These are phyloP conservation scores for Fusarium torreyae DNA, from an alignment of 2,329 filamentous ascomycete genomes.

Conservation along the genomic window DNA sequence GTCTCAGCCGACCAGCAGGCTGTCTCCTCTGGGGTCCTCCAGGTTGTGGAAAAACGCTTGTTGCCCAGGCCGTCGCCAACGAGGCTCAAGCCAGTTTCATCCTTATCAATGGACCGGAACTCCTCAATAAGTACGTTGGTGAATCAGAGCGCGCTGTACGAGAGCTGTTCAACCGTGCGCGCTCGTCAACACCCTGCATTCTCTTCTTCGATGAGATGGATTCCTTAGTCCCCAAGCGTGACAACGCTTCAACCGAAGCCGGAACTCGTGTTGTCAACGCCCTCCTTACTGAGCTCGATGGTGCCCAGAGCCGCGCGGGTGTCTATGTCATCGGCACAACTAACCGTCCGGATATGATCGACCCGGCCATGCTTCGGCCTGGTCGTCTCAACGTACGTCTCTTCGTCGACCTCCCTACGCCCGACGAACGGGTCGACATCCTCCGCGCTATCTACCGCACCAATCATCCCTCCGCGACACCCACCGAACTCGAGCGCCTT, in stretches of 20 bases:
- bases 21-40: slow-evolving; percentile 97
- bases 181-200: slow-evolving; percentile 90
- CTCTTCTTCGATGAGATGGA: slow-evolving; percentile 99
- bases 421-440: slow-evolving; percentile 87
- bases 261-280: slow-evolving; percentile 94
- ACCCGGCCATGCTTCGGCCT: slow-evolving; percentile 92
- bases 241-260: slow-evolving; percentile 83
- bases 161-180: slow-evolving; percentile 90
- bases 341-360: slow-evolving; percentile 96
- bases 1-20: slow-evolving; percentile 85
- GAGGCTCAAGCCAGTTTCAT: slow-evolving; percentile 98
- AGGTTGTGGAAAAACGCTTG: slow-evolving; percentile 95
- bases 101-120: slow-evolving; percentile 94
- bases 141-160: slow-evolving; percentile 95
- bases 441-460: slow-evolving; percentile 76
- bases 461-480: slow-evolving; percentile 50
- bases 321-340: slow-evolving; percentile 97
- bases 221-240: slow-evolving; percentile 87
- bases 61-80: slow-evolving; percentile 96
- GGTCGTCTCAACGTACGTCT: slow-evolving; percentile 90
- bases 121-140: slow-evolving; percentile 98
- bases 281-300: slow-evolving; percentile 93
- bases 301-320: slow-evolving; percentile 82
- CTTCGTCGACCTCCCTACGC: slow-evolving; percentile 87
- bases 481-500: slow-evolving; percentile 69